These are phyloP conservation scores for Colletotrichum cereale DNA, from an alignment of 2,329 filamentous ascomycete genomes.

Conservation along the genomic window DNA sequence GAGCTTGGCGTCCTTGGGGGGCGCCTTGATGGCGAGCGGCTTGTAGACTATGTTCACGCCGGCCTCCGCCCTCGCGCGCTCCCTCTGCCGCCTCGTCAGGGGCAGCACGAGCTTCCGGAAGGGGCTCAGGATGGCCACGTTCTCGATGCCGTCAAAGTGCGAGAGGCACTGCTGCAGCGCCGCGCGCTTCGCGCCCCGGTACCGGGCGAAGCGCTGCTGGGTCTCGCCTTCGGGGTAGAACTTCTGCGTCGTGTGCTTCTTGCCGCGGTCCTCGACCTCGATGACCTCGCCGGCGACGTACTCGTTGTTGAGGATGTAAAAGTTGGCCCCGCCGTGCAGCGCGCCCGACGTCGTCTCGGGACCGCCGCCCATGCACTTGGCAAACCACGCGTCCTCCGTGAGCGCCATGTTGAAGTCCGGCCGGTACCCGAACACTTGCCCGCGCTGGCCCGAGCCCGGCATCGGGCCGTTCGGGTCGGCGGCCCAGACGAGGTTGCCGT, in stretches of 20 bases:
- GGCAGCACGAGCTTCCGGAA: conserved; percentile 55
- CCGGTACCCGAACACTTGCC: conserved; percentile 2
- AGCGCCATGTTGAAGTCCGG: conserved; percentile 49
- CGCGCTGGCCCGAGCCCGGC: conserved; percentile 28
- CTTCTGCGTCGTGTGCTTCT: not conserved
- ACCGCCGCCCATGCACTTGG: conserved; percentile 47
- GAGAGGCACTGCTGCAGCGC: conserved; percentile 59
- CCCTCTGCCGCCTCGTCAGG: conserved; percentile 43
- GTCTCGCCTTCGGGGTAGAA: conserved; percentile 42
- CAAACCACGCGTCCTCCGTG: conserved; percentile 53
- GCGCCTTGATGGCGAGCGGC: conserved; percentile 28
- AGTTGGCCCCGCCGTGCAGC: conserved; percentile 38
- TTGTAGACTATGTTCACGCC: conserved; percentile 32
- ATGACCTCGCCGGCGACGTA: conserved; percentile 41
- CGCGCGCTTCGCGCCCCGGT: conserved; percentile 59
- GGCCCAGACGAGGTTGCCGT: conserved; percentile 36
- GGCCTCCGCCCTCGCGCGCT: conserved; percentile 31
- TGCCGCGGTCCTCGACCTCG: conserved; percentile 16
- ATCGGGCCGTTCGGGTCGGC: not conserved
- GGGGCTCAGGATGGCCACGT: conserved; percentile 50
- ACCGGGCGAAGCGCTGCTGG: conserved; percentile 48
- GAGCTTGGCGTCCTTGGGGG: conserved; percentile 35
- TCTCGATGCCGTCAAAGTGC: conserved; percentile 53
- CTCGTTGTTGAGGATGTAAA: conserved; percentile 27
- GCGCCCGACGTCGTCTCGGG: conserved; percentile 35